Evolutionary conservation across 2,329 filamentous ascomycete genomes (phyloP).

Genomic region (Neofusicoccum laricinum): DNA sequence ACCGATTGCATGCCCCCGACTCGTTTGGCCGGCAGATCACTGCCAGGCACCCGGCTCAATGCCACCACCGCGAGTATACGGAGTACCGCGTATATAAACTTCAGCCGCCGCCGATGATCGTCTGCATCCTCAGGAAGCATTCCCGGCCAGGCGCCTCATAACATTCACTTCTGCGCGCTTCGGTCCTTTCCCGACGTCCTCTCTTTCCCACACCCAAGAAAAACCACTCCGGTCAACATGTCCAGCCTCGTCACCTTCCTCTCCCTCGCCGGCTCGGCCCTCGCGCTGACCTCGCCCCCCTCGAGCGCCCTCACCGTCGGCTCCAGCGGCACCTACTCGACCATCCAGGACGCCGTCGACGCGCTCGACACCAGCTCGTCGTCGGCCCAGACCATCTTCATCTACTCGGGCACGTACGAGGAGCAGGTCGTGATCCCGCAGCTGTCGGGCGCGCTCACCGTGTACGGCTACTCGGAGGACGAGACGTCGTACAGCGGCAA

Average conservation of each 20-base stretch:
- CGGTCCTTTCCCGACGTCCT: background rate
- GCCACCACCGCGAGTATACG: background rate
- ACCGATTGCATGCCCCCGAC: background rate
- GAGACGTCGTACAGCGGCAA: constrained; percentile 51
- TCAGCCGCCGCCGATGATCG: background rate
- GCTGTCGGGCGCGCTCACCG: constrained; percentile 47
- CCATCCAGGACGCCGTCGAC: constrained; percentile 53
- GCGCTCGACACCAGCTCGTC: constrained; percentile 50
- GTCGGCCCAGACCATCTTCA: constrained; percentile 55
- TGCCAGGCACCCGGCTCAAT: background rate
- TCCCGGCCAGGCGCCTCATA: constrained; percentile 1
- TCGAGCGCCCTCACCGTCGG: constrained; percentile 48
- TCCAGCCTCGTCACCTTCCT: background rate
- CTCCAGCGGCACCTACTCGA: constrained; percentile 36
- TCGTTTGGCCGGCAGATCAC: background rate
- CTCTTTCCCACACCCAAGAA: background rate
- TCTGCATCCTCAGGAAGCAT: background rate
- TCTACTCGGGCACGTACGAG: constrained; percentile 55
- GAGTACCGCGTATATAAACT: background rate
- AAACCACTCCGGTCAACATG: background rate
- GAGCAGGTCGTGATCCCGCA: constrained; percentile 55
- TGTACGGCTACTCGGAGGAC: constrained; percentile 58
- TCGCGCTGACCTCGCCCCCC: constrained; percentile 41
- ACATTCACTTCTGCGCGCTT: background rate
- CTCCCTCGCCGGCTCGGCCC: constrained; percentile 2